Percentiles rank a stretch among this genome's conserved stretches.
These are phyloP conservation scores for Venturia carpophila DNA, from an alignment of 2,329 filamentous ascomycete species.

Conservation along the genomic window DNA sequence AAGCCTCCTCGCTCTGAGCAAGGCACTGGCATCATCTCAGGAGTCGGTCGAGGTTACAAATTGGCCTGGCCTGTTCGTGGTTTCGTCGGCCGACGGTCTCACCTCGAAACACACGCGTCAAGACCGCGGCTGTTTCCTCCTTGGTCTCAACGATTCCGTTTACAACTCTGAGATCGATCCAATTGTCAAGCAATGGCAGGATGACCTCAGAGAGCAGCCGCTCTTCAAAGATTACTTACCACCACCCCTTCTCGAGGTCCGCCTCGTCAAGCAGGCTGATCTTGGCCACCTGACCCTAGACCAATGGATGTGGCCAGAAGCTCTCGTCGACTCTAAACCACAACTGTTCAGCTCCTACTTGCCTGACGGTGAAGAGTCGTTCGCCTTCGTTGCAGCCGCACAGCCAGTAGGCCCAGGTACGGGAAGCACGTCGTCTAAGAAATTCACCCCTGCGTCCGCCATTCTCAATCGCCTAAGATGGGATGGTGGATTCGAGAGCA, in stretches of 20 bases:
- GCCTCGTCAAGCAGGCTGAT: constrained; percentile 6
- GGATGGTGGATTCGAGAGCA: constrained; percentile 11
- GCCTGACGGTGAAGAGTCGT: background rate
- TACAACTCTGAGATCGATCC: background rate
- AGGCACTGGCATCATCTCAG: background rate
- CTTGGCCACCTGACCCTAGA: constrained; percentile 8
- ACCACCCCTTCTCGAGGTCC: background rate
- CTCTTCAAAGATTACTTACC: constrained; percentile 16
- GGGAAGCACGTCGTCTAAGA: background rate
- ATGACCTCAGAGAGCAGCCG: background rate
- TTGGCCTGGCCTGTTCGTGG: constrained; percentile 11
- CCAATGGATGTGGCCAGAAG: constrained; percentile 10
- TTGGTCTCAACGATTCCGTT: constrained; percentile 10
- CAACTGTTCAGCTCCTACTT: constrained; percentile 3
- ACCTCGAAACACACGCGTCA: constrained; percentile 10
- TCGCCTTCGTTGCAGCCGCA: constrained; percentile 4
- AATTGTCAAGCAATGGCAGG: background rate
- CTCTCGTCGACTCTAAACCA: background rate
- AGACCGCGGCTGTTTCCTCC: constrained; percentile 16
- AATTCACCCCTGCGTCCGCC: constrained; percentile 4
- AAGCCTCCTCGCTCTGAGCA: background rate
- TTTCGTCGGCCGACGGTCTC: constrained; percentile 6
- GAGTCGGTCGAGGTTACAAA: background rate
- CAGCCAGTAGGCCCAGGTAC: background rate
- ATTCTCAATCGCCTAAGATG: constrained; percentile 18